Evolutionary conservation across 441 rosid species (phyloP).

Genomic region (Corymbia calophylla): DNA sequence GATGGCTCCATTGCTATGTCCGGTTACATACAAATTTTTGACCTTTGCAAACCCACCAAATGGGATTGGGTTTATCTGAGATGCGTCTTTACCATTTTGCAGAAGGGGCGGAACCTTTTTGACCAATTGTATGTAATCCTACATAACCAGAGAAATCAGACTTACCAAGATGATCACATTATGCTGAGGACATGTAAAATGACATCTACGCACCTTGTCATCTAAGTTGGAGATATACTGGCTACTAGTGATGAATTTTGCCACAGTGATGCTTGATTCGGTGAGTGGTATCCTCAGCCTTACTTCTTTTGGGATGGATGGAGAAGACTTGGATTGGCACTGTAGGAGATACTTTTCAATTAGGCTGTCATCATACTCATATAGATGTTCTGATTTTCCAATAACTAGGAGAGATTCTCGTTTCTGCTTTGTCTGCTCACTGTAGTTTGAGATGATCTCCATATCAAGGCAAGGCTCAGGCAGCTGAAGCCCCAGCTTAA

Average conservation of each 20-base stretch:
- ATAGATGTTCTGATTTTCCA: conserved; percentile 77
- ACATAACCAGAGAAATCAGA: conserved; percentile 3
- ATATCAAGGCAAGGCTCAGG: conserved; percentile 76
- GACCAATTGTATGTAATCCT: conserved; percentile 52
- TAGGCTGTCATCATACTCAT: conserved; percentile 63
- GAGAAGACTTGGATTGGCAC: conserved; percentile 64
- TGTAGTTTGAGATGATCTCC: conserved; percentile 53
- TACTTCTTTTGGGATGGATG: conserved; percentile 75
- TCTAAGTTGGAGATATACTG: conserved; percentile 25
- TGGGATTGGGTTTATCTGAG: conserved; percentile 20
- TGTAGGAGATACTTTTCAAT: conserved; percentile 85
- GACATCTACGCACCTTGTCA: conserved; percentile 52
- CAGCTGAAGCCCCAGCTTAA: conserved; percentile 71
- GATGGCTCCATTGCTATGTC: conserved; percentile 79
- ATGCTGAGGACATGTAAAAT: not conserved
- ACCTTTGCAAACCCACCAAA: conserved; percentile 73
- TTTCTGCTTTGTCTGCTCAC: conserved; percentile 57
- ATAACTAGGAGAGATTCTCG: conserved; percentile 50
- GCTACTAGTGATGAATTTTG: conserved; percentile 50
- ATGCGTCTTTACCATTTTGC: conserved; percentile 50
- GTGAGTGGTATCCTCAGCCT: conserved; percentile 53
- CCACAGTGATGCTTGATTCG: conserved; percentile 58
- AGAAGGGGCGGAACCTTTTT: conserved; percentile 47
- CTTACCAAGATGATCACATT: not conserved
- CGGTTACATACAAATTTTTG: conserved; percentile 73